These are phyloP conservation scores for Handroanthus guayacan DNA, from an alignment of 257 asterid genomes.

Conservation along the genomic window DNA sequence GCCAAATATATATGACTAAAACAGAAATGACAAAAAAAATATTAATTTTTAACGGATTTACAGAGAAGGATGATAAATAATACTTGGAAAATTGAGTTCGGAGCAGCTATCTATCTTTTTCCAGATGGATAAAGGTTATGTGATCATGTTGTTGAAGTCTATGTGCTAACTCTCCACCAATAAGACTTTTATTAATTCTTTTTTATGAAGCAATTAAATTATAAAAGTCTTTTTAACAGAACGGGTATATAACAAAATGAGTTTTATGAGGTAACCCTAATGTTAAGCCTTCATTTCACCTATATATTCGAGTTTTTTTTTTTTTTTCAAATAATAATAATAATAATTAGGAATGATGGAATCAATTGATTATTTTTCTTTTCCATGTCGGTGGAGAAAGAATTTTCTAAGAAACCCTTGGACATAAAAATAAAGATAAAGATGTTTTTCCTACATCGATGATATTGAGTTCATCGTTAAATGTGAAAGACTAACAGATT, in stretches of 20 bases:
- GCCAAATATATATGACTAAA: constrained; percentile 26
- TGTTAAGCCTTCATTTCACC: background rate
- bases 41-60: background rate
- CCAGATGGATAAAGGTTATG: constrained; percentile 8
- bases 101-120: constrained; percentile 37
- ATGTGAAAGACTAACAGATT: too few relatives aligned
- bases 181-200: constrained; percentile 14
- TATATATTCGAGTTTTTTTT: background rate
- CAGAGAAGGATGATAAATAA: background rate
- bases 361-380: too few relatives aligned
- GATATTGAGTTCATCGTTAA: too few relatives aligned
- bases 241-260: background rate
- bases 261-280: background rate
- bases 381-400: too few relatives aligned
- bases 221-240: background rate
- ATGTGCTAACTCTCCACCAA: constrained; percentile 39
- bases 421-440: too few relatives aligned
- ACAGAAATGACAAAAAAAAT: background rate
- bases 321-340: too few relatives aligned
- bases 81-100: constrained; percentile 20
- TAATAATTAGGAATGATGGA: too few relatives aligned
- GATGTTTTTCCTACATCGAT: too few relatives aligned
- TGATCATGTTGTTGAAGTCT: constrained; percentile 13
- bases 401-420: too few relatives aligned
- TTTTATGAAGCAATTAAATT: constrained; percentile 29